A percentile compares a stretch with the other conserved stretches of the same genome.
Evolutionary conservation across 345 rosid genomes (phyloP).

Genomic region (Mallotus nudiflorus): DNA sequence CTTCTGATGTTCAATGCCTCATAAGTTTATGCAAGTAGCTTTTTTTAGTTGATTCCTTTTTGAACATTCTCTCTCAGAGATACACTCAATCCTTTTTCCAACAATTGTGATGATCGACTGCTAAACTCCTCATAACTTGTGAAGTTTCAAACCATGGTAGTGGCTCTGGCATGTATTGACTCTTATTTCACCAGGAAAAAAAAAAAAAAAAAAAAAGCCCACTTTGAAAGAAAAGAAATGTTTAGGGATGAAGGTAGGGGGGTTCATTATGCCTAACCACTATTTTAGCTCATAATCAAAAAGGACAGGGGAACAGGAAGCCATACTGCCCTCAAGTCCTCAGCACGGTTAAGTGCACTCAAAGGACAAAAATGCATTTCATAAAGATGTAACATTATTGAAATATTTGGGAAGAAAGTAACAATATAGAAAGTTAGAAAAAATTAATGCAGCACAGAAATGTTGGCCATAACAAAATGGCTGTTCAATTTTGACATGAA

Average conservation of each 20-base stretch:
- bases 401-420: neutral
- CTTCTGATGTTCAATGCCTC: conserved; percentile 2
- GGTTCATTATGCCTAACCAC: neutral
- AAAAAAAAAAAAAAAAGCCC: too few relatives aligned
- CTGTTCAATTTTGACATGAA: neutral
- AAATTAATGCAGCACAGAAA: neutral
- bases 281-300: neutral
- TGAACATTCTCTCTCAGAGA: too few relatives aligned
- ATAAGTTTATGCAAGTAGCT: neutral
- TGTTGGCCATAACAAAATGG: neutral
- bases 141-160: neutral
- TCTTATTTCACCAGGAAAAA: neutral
- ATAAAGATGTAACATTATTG: neutral
- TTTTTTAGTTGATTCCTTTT: too few relatives aligned
- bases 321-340: neutral
- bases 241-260: too few relatives aligned
- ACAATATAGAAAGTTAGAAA: neutral
- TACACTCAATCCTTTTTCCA: neutral
- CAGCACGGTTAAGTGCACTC: neutral
- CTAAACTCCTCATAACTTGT: neutral
- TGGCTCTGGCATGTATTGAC: neutral
- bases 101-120: too few relatives aligned
- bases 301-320: neutral
- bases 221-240: neutral
- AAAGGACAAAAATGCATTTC: neutral